Evolutionary conservation across 768 basidiomycete species (phyloP).

Genomic region (Leccinellum rugosiceps): DNA sequence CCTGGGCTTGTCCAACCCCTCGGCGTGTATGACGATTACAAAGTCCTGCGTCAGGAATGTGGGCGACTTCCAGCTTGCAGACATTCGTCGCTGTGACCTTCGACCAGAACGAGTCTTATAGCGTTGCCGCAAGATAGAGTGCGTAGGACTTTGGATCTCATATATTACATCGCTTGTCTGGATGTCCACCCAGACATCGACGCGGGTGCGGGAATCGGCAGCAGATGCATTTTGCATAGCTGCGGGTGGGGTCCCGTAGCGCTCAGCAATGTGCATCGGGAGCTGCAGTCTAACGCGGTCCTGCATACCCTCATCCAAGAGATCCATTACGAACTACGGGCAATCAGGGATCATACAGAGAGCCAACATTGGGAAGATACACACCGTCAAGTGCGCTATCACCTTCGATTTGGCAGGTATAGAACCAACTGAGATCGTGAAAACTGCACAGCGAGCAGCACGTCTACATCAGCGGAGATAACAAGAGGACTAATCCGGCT

Average conservation of each 20-base stretch:
- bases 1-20: constrained; percentile 49
- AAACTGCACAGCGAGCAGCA: constrained; percentile 35
- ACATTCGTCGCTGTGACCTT: constrained; percentile 40
- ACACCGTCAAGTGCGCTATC: constrained; percentile 41
- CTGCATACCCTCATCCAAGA: constrained; percentile 46
- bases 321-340: constrained; percentile 48
- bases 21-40: constrained; percentile 46
- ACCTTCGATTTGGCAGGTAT: constrained; percentile 43
- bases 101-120: constrained; percentile 36
- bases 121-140: constrained; percentile 33
- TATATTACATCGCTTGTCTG: constrained; percentile 48
- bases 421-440: constrained; percentile 56
- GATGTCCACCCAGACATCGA: constrained; percentile 43
- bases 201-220: constrained; percentile 31
- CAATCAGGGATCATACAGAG: background rate
- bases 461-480: background rate
- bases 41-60: constrained; percentile 49
- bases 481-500: constrained; percentile 11
- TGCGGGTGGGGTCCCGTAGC: constrained; percentile 48
- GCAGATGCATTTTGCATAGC: constrained; percentile 33
- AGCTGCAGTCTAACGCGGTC: constrained; percentile 55
- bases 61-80: constrained; percentile 38
- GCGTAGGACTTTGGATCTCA: constrained; percentile 42
- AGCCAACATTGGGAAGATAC: constrained; percentile 6
- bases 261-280: constrained; percentile 46